Percentiles rank a stretch among this genome's conserved stretches.
Conservation (phyloP, 208 protist species). For the Herpetomonas samuelpessoai region DNA sequence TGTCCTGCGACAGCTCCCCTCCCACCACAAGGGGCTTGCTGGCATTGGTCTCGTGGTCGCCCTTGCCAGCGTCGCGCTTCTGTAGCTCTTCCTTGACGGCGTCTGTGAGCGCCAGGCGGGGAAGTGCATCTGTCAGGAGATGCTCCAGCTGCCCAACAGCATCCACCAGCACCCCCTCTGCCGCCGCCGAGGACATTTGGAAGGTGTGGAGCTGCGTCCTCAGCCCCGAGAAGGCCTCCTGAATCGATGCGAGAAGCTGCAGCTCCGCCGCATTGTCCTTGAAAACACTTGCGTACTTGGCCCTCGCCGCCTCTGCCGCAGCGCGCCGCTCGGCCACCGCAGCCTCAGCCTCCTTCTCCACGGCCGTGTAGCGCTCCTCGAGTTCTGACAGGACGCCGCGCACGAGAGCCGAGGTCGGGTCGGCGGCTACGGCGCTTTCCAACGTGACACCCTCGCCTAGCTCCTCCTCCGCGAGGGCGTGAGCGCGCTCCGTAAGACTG, state of each 20-base stretch:
- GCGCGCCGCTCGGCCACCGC: conserved; percentile 22
- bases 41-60: not conserved
- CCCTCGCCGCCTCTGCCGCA: conserved; percentile 15
- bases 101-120: conserved; percentile 1
- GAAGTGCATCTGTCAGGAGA: conserved; percentile 5
- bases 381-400: conserved; percentile 26
- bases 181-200: conserved; percentile 39
- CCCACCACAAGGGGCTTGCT: not conserved
- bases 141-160: conserved; percentile 11
- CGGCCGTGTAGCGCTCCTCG: conserved; percentile 14
- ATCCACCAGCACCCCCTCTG: conserved; percentile 42
- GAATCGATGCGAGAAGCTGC: conserved; percentile 37
- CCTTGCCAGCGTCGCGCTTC: conserved; percentile 9
- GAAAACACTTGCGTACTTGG: conserved; percentile 23
- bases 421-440: conserved; percentile 16
- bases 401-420: conserved; percentile 25
- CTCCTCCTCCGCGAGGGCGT: conserved; percentile 23
- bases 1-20: conserved; percentile 14
- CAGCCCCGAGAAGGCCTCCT: conserved; percentile 62
- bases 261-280: conserved; percentile 68
- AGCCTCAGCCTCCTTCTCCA: conserved; percentile 27
- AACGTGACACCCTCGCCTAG: conserved; percentile 9
- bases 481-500: conserved; percentile 38
- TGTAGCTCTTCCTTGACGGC: conserved; percentile 14
- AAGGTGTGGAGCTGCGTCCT: conserved; percentile 69